Evolutionary conservation across 2,329 filamentous ascomycete genomes (phyloP).

Genomic region (Ceratocystis ficicola): DNA sequence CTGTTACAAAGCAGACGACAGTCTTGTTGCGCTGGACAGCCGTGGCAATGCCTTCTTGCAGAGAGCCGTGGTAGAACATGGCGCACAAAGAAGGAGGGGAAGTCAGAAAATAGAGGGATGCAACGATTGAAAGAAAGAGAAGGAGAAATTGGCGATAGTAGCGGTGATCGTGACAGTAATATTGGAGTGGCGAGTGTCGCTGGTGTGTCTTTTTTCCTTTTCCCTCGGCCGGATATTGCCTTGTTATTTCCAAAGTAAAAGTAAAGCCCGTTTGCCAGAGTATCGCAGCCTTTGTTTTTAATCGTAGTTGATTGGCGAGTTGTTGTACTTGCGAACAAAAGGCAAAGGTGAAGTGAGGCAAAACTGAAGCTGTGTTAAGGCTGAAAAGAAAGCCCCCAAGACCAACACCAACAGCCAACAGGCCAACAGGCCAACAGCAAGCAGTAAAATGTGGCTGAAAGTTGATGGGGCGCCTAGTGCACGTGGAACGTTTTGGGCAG

Average conservation of each 20-base stretch:
- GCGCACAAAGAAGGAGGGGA: slow-evolving; percentile 15
- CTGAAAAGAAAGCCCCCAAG: background rate
- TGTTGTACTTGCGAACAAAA: background rate
- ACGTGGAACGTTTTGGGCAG: background rate
- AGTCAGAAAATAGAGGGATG: background rate
- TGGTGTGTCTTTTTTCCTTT: no score
- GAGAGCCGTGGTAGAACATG: slow-evolving; percentile 72
- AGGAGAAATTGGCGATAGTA: background rate
- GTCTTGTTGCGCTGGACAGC: slow-evolving; percentile 65
- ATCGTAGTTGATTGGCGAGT: no score
- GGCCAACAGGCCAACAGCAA: background rate
- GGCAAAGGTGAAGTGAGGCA: background rate
- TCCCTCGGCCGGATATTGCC: no score
- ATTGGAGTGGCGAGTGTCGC: no score
- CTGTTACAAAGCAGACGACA: slow-evolving; percentile 74
- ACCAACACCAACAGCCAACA: background rate
- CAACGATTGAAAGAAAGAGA: background rate
- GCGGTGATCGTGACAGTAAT: background rate
- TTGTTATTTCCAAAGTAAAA: no score
- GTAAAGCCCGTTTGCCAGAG: no score
- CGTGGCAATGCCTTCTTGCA: slow-evolving; percentile 67
- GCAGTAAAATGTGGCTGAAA: slow-evolving; percentile 10
- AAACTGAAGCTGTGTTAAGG: background rate
- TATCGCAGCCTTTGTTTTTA: no score
- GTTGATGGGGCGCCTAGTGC: slow-evolving; percentile 8